Base-by-base conservation (phyloP, 345 rosid genomes). In the Moricandia moricandioides region DNA sequence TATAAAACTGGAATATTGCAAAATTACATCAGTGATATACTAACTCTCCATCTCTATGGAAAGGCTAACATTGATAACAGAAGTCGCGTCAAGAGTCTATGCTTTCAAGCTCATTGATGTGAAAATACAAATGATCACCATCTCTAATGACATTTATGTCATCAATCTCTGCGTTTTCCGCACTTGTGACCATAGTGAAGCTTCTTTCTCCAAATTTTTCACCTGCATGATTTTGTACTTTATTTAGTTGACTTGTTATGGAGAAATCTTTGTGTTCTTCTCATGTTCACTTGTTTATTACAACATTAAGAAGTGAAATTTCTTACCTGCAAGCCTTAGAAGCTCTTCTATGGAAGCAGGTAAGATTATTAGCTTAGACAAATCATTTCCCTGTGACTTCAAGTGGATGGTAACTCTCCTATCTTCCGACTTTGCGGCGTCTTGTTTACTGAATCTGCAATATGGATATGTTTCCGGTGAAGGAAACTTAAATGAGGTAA, bases 111-210 rank as follows among this genome's bases (percentile, higher is more conserved):
- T 66, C 64, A 37, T 18, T 37, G 59, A 77, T 82, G 71, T 77
- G 82, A 74, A 95, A 83, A 86, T 79, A 90, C 83, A 95, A 89
- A 82, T 91, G 90, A 85, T 95, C 99, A 67, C 93, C 97, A 72
- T 95, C 99, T 74, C 97, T 88, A 76, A 92, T 85, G 76, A 91
- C 96, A 78, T 70, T 5, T 72, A 82, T 75, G 65, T 90, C 97
- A 70, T 91, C 93, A 73, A 95, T 88, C 78, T 92, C 99, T 70
- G 97, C 93, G 29, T 86, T 95, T 79, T 91, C 92, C 13, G 80
- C 84, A 79, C 83, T 86, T n/a, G 82, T 52, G 30, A 92, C 82
- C 80, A 69, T 83, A 37, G 77, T 80, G 70, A 85, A 86, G 71
- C 37, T 82, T 83, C 68, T 30, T 40, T 82, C 73, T 79, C 89